Evolutionary conservation across 2,329 filamentous ascomycete genomes (phyloP).

Genomic region (Orbilia oligospora): DNA sequence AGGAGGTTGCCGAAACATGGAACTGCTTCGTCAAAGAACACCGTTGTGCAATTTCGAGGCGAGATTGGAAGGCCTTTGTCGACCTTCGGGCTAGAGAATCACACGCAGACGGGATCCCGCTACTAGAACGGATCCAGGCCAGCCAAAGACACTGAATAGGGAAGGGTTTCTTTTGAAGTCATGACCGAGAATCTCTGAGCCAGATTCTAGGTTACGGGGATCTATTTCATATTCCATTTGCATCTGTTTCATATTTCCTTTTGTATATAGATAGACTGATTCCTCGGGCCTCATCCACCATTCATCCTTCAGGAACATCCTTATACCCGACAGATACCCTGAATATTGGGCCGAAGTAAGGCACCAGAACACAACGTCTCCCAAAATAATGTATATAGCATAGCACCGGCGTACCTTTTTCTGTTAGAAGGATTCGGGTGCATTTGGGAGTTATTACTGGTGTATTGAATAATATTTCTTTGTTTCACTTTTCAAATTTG

Average conservation of each 20-base stretch:
- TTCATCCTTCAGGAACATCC: slow-evolving; percentile 15
- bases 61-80: slow-evolving; percentile 24
- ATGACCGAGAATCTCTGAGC: slow-evolving; percentile 2
- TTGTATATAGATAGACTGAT: slow-evolving; percentile 32
- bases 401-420: slow-evolving; percentile 32
- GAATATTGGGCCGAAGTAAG: slow-evolving; percentile 27
- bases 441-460: slow-evolving; percentile 30
- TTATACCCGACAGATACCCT: slow-evolving; percentile 19
- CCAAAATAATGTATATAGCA: slow-evolving; percentile 25
- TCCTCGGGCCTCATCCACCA: slow-evolving; percentile 16
- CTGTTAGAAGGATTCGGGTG: slow-evolving; percentile 24
- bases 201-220: background rate
- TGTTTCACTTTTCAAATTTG: background rate
- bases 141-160: slow-evolving; percentile 2
- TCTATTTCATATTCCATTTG: background rate
- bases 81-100: slow-evolving; percentile 20
- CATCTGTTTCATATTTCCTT: slow-evolving; percentile 8
- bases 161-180: slow-evolving; percentile 18
- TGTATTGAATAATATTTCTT: slow-evolving; percentile 17
- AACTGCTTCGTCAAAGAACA: slow-evolving; percentile 23
- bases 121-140: slow-evolving; percentile 13
- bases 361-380: slow-evolving; percentile 19
- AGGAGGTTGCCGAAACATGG: slow-evolving; percentile 15
- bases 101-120: background rate
- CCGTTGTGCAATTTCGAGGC: slow-evolving; percentile 22